Percentiles rank a stretch among this genome's conserved stretches.
These are phyloP conservation scores for Chrysopogon serrulatus DNA, from an alignment of 176 grass and related monocot genomes.

Conservation along the genomic window DNA sequence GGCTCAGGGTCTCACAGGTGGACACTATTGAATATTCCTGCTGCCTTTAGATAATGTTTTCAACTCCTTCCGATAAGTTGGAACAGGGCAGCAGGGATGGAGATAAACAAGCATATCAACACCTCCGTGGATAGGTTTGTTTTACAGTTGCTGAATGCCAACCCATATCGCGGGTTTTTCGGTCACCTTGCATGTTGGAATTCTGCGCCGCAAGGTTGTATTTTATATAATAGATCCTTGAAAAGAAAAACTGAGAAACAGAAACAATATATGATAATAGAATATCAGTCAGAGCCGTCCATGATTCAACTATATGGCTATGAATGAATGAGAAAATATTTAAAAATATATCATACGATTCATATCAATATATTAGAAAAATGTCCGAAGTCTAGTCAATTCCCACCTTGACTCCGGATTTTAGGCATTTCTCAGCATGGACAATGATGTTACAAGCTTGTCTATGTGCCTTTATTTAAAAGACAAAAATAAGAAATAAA, in stretches of 20 bases:
- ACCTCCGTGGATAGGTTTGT: neutral
- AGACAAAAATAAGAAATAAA: neutral
- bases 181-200: neutral
- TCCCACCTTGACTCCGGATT: neutral
- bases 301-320: no score
- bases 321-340: no score
- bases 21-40: neutral
- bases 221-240: no score
- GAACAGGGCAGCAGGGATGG: neutral
- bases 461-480: neutral
- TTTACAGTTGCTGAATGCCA: neutral
- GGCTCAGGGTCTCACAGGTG: neutral
- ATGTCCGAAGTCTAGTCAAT: neutral
- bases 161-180: neutral
- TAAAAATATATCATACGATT: no score
- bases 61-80: neutral
- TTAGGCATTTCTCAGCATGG: neutral
- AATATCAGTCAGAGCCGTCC: neutral
- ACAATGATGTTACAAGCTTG: neutral
- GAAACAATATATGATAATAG: neutral
- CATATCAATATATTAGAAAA: no score
- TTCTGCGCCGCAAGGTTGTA: neutral
- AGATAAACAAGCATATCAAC: constrained; percentile 37
- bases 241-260: neutral
- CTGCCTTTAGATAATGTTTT: constrained; percentile 12